Base-by-base conservation (phyloP, 495 filamentous ascomycete genomes). In the Penicillium coffeae region DNA sequence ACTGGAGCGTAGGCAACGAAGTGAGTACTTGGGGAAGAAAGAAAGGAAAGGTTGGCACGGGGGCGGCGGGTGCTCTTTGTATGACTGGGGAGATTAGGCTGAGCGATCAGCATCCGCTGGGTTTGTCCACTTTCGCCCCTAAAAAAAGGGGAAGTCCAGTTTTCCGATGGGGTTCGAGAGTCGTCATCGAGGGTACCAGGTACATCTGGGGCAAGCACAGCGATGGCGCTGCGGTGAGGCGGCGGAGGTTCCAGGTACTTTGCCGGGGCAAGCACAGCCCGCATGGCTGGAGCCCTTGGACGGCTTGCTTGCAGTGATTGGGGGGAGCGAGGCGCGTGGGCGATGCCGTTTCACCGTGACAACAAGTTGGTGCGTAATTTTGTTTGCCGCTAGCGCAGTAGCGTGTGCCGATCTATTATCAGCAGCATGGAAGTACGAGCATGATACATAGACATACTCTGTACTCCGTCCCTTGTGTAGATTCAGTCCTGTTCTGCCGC, bases 21-120 rank as follows among this genome's bases (percentile, higher is more conserved):
- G 62, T 58, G 35, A 63, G 60, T 55, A 63, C 66, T 72, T 74
- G 67, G 52, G 53, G 54, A 58, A 60, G 66, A 62, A 60, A 59
- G 66, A 67, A 61, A 45, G 51, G 51, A 51, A 42, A 45, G 22
- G 44, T 47, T 45, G 21, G 52, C 53, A 59, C 47, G 60, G 45
- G 68, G 68, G 59, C 54, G 45, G 42, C 21, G 40, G 27, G 61
- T 55, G 52, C 57, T 56, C 69, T 73, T 73, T 75, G 70, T 75
- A 73, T 71, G 56, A 56, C 50, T 51, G 49, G 69, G 63, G 70
- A 73, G 67, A 73, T 72, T 74, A 67, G 52, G 38, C 58, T 60
- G 54, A 37, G 32, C 6, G 72, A 72, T 72, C 67, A 63, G 41
- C 59, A 50, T 43, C 22, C 15, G 25, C 25, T 30, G 25, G 10